Conservation (phyloP, 371 early-diverging fungal species). For the Catenaria anguillulae region DNA sequence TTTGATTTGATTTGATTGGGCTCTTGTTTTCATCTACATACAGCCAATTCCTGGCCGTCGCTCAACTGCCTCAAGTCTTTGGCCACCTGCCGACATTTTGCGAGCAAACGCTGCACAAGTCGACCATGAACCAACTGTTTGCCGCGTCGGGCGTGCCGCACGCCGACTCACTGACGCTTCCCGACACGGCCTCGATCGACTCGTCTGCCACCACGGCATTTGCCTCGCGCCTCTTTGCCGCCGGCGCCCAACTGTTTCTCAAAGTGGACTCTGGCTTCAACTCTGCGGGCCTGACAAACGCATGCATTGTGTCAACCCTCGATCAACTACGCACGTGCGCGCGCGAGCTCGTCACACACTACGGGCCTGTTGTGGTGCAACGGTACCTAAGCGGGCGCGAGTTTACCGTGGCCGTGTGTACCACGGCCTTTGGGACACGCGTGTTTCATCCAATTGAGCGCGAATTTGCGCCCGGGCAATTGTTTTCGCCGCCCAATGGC, state of each 20-base stretch:
- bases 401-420: slow-evolving; percentile 1
- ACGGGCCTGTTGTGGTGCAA: background rate
- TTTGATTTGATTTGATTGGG: too few species aligned
- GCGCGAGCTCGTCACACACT: background rate
- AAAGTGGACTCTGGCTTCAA: slow-evolving; percentile 4
- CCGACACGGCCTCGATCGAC: background rate
- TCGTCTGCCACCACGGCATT: background rate
- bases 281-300: background rate
- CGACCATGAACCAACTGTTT: slow-evolving; percentile 1
- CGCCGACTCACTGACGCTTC: background rate
- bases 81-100: background rate
- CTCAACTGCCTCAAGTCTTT: background rate
- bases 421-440: background rate
- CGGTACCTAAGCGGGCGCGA: slow-evolving; percentile 2
- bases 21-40: too few species aligned
- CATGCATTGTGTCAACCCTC: background rate
- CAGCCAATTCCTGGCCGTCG: background rate
- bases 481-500: slow-evolving; percentile 5
- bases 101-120: background rate
- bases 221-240: background rate
- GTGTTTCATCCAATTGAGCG: slow-evolving; percentile 4
- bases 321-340: background rate
- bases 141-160: background rate
- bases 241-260: background rate
- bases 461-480: background rate